These are phyloP conservation scores for Globisporangium mamillatum DNA, from an alignment of 352 stramenopile species.

Conservation along the genomic window DNA sequence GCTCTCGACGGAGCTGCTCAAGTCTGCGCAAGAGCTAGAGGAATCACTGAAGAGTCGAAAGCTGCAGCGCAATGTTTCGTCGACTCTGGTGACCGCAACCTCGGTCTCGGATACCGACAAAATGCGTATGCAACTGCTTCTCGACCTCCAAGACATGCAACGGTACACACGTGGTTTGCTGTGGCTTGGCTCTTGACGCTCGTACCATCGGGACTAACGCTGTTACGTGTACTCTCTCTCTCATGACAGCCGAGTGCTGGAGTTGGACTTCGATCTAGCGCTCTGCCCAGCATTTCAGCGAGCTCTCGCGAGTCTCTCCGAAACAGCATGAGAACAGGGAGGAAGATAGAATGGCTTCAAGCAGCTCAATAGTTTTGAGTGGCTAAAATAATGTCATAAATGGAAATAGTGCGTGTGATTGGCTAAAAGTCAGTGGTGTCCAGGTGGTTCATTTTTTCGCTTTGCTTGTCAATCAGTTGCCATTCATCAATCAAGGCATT, in stretches of 20 bases:
- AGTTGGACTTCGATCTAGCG: slow-evolving; percentile 44
- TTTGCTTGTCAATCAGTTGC: slow-evolving; percentile 4
- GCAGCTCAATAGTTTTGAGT: slow-evolving; percentile 14
- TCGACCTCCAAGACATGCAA: slow-evolving; percentile 75
- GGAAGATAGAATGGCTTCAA: background rate
- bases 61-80: slow-evolving; percentile 52
- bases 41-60: slow-evolving; percentile 88
- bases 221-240: slow-evolving; percentile 1
- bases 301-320: slow-evolving; percentile 18
- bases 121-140: slow-evolving; percentile 75
- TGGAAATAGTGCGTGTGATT: slow-evolving; percentile 26
- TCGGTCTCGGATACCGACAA: slow-evolving; percentile 80
- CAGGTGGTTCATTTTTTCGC: background rate
- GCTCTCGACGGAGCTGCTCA: slow-evolving; percentile 68
- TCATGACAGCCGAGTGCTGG: slow-evolving; percentile 41
- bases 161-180: slow-evolving; percentile 43
- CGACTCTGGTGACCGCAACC: slow-evolving; percentile 17
- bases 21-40: slow-evolving; percentile 77
- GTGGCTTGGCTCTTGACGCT: background rate
- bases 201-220: background rate
- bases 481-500: background rate
- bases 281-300: slow-evolving; percentile 28
- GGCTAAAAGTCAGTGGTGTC: slow-evolving; percentile 30
- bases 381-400: slow-evolving; percentile 10
- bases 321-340: background rate